These are phyloP conservation scores for Circinella minor DNA, from an alignment of 371 early-diverging fungal species.

Conservation along the genomic window DNA sequence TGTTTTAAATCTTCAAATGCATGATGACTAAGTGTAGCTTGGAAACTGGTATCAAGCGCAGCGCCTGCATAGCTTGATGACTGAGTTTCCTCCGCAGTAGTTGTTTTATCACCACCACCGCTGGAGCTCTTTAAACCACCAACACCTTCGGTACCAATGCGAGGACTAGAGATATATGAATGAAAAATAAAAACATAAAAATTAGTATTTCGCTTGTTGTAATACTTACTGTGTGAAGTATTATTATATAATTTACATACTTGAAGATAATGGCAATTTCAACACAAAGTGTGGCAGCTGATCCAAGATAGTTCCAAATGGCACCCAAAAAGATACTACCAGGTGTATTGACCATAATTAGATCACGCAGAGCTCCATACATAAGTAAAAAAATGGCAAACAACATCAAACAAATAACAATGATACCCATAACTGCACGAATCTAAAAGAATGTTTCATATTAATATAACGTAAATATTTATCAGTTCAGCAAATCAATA, in stretches of 20 bases:
- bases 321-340: slow-evolving; percentile 27
- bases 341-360: slow-evolving; percentile 22
- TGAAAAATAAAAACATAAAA: neutral
- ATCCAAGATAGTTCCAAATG: slow-evolving; percentile 34
- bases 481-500: no score
- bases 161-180: slow-evolving; percentile 6
- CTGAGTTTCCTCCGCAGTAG: slow-evolving; percentile 15
- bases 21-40: slow-evolving; percentile 15
- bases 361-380: slow-evolving; percentile 29
- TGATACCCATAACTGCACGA: slow-evolving; percentile 25
- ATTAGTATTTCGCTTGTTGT: neutral
- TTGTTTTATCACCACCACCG: slow-evolving; percentile 13
- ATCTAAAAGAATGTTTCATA: slow-evolving; percentile 18
- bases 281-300: slow-evolving; percentile 22
- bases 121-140: slow-evolving; percentile 24
- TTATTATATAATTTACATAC: slow-evolving; percentile 17
- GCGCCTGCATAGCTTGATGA: slow-evolving; percentile 11
- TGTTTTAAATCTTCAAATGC: slow-evolving; percentile 23
- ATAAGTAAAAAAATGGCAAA: slow-evolving; percentile 32
- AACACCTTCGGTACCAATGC: slow-evolving; percentile 10
- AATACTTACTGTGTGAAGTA: neutral
- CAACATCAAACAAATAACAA: slow-evolving; percentile 22
- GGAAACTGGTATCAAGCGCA: slow-evolving; percentile 18
- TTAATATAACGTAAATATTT: neutral
- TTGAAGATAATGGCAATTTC: slow-evolving; percentile 35